Evolutionary conservation across 768 basidiomycete species (phyloP).

Genomic region (Lentinula edodes): DNA sequence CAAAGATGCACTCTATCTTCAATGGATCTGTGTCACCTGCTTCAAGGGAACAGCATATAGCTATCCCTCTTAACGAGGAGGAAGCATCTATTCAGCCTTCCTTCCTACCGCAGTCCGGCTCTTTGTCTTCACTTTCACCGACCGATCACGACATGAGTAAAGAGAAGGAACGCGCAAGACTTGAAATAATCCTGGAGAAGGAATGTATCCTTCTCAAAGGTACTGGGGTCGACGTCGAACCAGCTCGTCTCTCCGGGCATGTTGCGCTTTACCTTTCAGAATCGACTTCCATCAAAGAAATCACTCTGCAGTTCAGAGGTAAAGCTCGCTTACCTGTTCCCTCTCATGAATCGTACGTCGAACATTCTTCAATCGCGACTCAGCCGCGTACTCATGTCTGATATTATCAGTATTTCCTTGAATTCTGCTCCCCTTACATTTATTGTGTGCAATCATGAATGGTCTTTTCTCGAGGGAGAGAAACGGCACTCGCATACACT

Average conservation of each 20-base stretch:
- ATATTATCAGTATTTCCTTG: conserved; percentile 30
- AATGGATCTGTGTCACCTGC: conserved; percentile 4
- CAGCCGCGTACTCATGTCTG: neutral
- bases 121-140: neutral
- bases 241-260: conserved; percentile 74
- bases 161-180: conserved; percentile 42
- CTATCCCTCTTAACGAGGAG: conserved; percentile 2
- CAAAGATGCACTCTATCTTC: conserved; percentile 1
- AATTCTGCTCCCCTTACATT: conserved; percentile 47
- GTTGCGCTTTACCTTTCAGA: conserved; percentile 78
- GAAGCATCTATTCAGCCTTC: neutral
- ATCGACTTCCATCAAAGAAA: conserved; percentile 77
- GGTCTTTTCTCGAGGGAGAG: conserved; percentile 88
- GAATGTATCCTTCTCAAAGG: conserved; percentile 72
- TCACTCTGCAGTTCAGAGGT: conserved; percentile 79
- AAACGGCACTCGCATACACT: conserved; percentile 79
- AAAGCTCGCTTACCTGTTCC: conserved; percentile 68
- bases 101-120: neutral
- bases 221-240: conserved; percentile 78
- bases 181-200: conserved; percentile 75
- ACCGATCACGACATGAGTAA: conserved; percentile 31
- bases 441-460: conserved; percentile 75
- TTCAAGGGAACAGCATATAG: neutral
- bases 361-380: neutral
- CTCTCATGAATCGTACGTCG: conserved; percentile 54